These are phyloP conservation scores for Juglanconis juglandina DNA, from an alignment of 2,329 filamentous ascomycete species.

Conservation along the genomic window DNA sequence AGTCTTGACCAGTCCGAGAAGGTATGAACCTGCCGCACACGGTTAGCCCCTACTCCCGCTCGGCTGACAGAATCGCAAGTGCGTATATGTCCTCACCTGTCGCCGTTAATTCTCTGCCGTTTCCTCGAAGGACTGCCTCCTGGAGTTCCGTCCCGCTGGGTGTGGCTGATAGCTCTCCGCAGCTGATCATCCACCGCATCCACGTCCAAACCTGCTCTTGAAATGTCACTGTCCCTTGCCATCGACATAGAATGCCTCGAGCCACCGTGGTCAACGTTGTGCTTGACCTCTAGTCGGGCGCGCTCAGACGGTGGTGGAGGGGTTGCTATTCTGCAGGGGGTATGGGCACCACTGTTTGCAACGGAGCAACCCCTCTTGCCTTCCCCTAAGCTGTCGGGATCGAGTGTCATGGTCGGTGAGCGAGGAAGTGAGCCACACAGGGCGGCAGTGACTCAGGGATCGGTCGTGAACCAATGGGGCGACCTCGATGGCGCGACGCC, in stretches of 20 bases:
- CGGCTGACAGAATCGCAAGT: not conserved
- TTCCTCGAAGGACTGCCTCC: slow-evolving; percentile 56
- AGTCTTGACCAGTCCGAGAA: slow-evolving; percentile 85
- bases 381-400: slow-evolving; percentile 7
- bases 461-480: not conserved
- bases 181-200: slow-evolving; percentile 50
- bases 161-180: slow-evolving; percentile 48
- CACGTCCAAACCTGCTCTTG: slow-evolving; percentile 41
- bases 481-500: slow-evolving; percentile 1
- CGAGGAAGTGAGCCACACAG: not conserved
- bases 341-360: slow-evolving; percentile 19
- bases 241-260: slow-evolving; percentile 33
- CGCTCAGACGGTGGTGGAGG: slow-evolving; percentile 36
- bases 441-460: not conserved
- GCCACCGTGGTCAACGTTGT: slow-evolving; percentile 34
- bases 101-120: slow-evolving; percentile 57
- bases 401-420: slow-evolving; percentile 10
- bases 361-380: slow-evolving; percentile 11
- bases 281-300: slow-evolving; percentile 39
- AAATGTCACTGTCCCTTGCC: slow-evolving; percentile 33
- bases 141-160: slow-evolving; percentile 50
- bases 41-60: slow-evolving; percentile 7
- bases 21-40: slow-evolving; percentile 75
- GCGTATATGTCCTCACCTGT: slow-evolving; percentile 47
- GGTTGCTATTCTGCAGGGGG: slow-evolving; percentile 23